phyloP scores from a whole-genome alignment of 176 grass and related monocot species.

The Oropetium thomaeum region DNA sequence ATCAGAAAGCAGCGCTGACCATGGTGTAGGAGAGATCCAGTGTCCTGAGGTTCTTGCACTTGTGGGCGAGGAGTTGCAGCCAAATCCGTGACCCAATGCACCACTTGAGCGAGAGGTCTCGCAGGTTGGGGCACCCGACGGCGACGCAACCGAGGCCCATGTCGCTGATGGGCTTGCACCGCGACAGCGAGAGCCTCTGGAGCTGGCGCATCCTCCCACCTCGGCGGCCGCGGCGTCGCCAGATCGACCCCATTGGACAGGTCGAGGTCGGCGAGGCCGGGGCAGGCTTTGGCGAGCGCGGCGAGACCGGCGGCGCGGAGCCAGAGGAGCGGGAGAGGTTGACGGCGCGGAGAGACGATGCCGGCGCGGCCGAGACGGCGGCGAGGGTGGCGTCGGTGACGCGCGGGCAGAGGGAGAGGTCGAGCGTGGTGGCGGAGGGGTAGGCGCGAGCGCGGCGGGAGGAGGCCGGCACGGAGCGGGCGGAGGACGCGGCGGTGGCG shows the following conservation, averaged over 20 bases:
- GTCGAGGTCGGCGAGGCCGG: constrained; percentile 53
- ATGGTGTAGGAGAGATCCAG: constrained; percentile 83
- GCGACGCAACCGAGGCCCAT: constrained; percentile 86
- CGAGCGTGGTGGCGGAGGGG: constrained; percentile 33
- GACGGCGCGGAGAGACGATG: constrained; percentile 33
- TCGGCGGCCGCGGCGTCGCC: constrained; percentile 47
- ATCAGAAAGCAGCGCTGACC: constrained; percentile 33
- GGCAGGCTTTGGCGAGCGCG: constrained; percentile 40
- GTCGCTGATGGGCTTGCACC: constrained; percentile 69
- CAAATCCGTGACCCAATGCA: constrained; percentile 76
- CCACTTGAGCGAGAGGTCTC: constrained; percentile 67
- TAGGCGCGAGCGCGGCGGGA: constrained; percentile 55
- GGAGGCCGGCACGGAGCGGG: constrained; percentile 58
- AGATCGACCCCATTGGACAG: constrained; percentile 64
- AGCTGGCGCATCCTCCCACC: constrained; percentile 38
- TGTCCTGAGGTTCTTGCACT: constrained; percentile 59
- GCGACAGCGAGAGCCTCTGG: constrained; percentile 41
- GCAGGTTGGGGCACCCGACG: constrained; percentile 59
- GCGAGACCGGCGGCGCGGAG: constrained; percentile 49
- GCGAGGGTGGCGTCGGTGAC: constrained; percentile 41
- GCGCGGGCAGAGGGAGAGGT: constrained; percentile 73
- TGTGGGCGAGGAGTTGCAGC: constrained; percentile 54
- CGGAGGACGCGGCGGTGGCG: constrained; percentile 63
- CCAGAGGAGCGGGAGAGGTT: constrained; percentile 68
- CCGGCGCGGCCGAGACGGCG: background rate